Base-by-base conservation (phyloP, 441 rosid species). In the Flueggea neowawraea region DNA sequence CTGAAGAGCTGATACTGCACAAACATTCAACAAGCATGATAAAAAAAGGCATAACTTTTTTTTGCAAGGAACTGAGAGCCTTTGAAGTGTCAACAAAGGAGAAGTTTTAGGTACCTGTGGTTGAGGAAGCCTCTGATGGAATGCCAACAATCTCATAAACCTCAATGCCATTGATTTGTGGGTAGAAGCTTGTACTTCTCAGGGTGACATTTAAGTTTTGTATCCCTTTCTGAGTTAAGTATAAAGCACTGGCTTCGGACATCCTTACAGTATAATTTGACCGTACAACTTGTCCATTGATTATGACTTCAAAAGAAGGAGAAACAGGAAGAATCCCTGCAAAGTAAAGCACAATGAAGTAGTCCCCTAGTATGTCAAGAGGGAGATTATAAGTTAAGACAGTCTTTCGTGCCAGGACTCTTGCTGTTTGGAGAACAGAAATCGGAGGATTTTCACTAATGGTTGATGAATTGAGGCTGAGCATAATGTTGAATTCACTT, bases 1-100 rank as follows among this genome's bases (percentile, higher is more conserved):
- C 71, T 88, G 84, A 74, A 90, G 96, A 61, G 98, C 95, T 1
- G 93, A 90, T 65, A 87, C 98, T 93, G 87, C 78, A 80, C 63
- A 32, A 59, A 58, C 64, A 65, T 33, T 58, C 52, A 16, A 57
- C 12, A 61, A 7, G 10, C 48, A 55, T 39, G n/a, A 57, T 57
- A 17, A 13, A 41, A 36, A 52, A 33, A 33, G 39, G 61, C 68
- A 10, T 67, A 60, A 28, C 31, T 60, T 69, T n/a, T n/a, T 65
- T 54, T 22, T 43, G 16, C 51, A 39, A 17, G 10, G 31, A 12
- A 17, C n/a, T 36, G 41, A 36, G 60, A 58, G 10, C 39, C 44
- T 58, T 58, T 71, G 36, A 52, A 51, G 63, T 16, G 47, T 13
- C n/a, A 50, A 12, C 58, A 39, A 10, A 12, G n/a, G 9, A 33